Conservation (phyloP, 495 filamentous ascomycete species). For the Daldinia childiae region DNA sequence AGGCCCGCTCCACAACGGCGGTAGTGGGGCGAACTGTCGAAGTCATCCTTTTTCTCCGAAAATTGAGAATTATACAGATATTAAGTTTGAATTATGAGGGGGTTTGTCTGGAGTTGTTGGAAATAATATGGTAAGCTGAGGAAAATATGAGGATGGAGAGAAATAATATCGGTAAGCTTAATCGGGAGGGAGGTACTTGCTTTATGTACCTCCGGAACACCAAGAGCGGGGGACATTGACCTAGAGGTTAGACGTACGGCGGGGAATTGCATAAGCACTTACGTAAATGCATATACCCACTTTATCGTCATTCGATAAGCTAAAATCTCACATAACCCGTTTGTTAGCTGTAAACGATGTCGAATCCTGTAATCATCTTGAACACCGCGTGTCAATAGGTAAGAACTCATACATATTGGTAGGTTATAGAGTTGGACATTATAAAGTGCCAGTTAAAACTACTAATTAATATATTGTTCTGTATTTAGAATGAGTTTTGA, state of each 20-base stretch:
- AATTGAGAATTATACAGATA: neutral
- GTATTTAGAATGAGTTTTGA: too few species aligned
- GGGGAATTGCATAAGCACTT: neutral
- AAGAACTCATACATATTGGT: too few species aligned
- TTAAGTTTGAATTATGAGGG: neutral
- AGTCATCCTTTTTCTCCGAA: neutral
- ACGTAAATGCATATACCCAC: neutral
- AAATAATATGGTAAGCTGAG: too few species aligned
- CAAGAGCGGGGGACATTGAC: neutral
- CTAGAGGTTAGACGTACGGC: neutral
- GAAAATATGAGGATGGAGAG: neutral
- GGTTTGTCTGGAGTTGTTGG: too few species aligned
- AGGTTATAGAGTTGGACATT: too few species aligned
- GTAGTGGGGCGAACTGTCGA: neutral
- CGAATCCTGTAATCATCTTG: too few species aligned
- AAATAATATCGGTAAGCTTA: neutral
- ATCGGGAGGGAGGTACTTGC: neutral
- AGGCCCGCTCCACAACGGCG: constrained; percentile 10
- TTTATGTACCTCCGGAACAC: neutral
- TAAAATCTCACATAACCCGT: too few species aligned
- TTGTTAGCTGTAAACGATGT: too few species aligned
- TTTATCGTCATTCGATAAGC: neutral
- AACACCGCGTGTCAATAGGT: too few species aligned
- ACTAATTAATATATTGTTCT: too few species aligned
- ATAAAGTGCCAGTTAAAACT: too few species aligned